Percentiles rank a stretch among this genome's conserved stretches.
These are phyloP conservation scores for Nicotiana tabacum DNA, from an alignment of 257 asterid species.

Conservation along the genomic window DNA sequence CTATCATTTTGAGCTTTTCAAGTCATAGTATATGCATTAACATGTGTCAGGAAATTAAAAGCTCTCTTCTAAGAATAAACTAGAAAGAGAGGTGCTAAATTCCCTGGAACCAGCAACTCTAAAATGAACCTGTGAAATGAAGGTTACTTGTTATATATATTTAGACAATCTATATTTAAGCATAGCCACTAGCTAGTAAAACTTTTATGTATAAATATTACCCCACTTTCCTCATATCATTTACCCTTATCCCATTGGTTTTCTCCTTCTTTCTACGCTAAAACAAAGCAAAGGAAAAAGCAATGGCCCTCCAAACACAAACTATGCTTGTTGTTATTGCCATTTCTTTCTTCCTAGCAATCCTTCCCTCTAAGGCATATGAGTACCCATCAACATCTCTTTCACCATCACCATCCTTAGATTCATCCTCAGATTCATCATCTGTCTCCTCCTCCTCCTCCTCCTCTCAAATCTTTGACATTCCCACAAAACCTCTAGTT, in stretches of 20 bases:
- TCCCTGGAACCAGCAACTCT: too few relatives aligned
- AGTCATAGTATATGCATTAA: too few relatives aligned
- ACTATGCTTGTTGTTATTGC: slow-evolving; percentile 13
- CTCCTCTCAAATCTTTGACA: neutral
- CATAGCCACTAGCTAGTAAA: neutral
- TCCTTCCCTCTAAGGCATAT: neutral
- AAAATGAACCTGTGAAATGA: neutral
- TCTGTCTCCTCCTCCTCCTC: neutral
- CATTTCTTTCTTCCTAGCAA: neutral
- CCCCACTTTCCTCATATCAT: neutral
- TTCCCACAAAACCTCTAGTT: neutral
- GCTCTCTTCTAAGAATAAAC: neutral
- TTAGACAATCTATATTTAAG: neutral
- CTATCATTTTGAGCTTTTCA: too few relatives aligned
- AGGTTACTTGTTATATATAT: neutral
- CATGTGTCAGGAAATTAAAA: too few relatives aligned
- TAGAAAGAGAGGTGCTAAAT: neutral
- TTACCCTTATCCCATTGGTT: neutral
- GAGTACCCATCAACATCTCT: neutral
- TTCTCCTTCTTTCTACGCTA: neutral
- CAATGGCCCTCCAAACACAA: slow-evolving; percentile 17
- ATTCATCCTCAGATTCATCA: too few relatives aligned
- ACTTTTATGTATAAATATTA: neutral
- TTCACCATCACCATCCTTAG: neutral
- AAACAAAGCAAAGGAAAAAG: slow-evolving; percentile 10